Evolutionary conservation across 805 yeast genomes (phyloP).

Genomic region (Deakozyma indianensis): DNA sequence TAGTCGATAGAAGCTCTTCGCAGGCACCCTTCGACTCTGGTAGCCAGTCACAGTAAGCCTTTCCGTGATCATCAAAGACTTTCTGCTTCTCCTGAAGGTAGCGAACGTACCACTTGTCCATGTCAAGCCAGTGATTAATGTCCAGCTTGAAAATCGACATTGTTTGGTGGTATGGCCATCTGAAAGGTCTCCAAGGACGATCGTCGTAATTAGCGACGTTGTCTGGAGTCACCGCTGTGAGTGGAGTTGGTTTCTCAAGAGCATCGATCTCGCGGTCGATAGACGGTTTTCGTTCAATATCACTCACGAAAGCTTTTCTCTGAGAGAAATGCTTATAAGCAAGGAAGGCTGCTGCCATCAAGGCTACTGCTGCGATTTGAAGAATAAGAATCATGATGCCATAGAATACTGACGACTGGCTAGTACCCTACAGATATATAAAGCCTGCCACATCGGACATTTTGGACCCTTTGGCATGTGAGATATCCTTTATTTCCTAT

Average conservation of each 20-base stretch:
- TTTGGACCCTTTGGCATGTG: background rate
- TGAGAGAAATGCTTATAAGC: background rate
- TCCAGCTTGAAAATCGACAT: slow-evolving; percentile 64
- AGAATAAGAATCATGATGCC: background rate
- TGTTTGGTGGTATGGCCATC: slow-evolving; percentile 72
- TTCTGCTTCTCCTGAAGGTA: slow-evolving; percentile 50
- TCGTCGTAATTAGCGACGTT: slow-evolving; percentile 52
- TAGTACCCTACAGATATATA: background rate
- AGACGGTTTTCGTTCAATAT: background rate
- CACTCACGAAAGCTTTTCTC: background rate
- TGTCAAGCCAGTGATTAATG: slow-evolving; percentile 62
- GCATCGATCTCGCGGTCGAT: slow-evolving; percentile 21
- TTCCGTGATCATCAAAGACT: slow-evolving; percentile 42
- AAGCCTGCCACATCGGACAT: background rate
- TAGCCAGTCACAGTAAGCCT: slow-evolving; percentile 48
- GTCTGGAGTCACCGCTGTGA: slow-evolving; percentile 48
- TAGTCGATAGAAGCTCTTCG: slow-evolving; percentile 48
- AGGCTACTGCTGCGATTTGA: background rate
- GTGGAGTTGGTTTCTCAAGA: slow-evolving; percentile 24
- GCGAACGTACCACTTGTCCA: slow-evolving; percentile 61
- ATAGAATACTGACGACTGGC: background rate
- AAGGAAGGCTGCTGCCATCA: background rate
- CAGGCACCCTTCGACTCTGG: slow-evolving; percentile 49
- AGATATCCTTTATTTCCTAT: background rate
- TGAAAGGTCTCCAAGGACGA: slow-evolving; percentile 69